Base-by-base conservation (phyloP, 192 early-diverging fungal genomes). In the Entomortierella parvispora region DNA sequence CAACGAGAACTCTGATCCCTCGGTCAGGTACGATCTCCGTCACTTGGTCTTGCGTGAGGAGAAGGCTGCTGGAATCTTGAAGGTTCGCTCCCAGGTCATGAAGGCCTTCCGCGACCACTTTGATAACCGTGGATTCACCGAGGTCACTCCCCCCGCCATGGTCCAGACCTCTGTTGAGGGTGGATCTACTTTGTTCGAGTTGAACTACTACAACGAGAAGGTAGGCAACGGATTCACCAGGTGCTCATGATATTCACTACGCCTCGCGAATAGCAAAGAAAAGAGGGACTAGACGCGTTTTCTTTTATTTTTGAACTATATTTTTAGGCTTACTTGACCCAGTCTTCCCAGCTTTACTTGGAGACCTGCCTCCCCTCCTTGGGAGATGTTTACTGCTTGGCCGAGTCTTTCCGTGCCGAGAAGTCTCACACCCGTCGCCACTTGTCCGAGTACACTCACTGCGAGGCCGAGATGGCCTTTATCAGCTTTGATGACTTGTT, bases 131-230 rank as follows among this genome's bases (percentile, higher is more conserved):
- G 86, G 87, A 15, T 93, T 93, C 67, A 79, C 82, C 57, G 98
- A 99, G 82, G 94, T 99, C 17, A 97, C 93, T 14, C 97, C 98
- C n/a, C 98, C 98, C 20, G 89, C 93, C 75, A 94, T 99, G 95
- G 98, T 99, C 25, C 97, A 99, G 86, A 99, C 97, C 43, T 96
- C 98, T 81, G 97, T 97, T 14, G 98, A 99, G 84, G 98, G 98
- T 58, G 98, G 98, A 9, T 90, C 90, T 42, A 99, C 97, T 9
- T 86, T 99, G 57, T 99, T 99, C 58, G 84, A 86, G 47, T 92
- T 99, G 79, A 83, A 98, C 75, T 99, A 99, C 84, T 99, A 99
- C 68, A 97, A 94, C 37, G 93, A 98, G 77, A 81, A 91, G 79
- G 90, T 89, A 71, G 51, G 60, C n/a, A n/a, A n/a, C n/a, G n/a